Evolutionary conservation across 805 yeast genomes (phyloP).

Genomic region (Yamadazyma tumulicola): DNA sequence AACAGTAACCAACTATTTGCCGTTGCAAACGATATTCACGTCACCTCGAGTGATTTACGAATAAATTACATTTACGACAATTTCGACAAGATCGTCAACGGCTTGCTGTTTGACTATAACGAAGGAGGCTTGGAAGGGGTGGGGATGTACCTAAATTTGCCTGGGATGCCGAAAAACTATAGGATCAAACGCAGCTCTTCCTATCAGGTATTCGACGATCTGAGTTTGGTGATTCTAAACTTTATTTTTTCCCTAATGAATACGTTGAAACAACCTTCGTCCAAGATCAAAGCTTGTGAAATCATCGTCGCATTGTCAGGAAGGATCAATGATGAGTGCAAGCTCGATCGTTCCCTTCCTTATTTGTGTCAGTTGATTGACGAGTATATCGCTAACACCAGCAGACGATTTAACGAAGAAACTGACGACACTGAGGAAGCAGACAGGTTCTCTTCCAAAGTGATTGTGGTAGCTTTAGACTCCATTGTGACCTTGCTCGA

Average conservation of each 20-base stretch:
- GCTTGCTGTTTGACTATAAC: conserved; percentile 21
- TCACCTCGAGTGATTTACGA: conserved; percentile 39
- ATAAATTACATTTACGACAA: conserved; percentile 58
- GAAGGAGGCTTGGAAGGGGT: not conserved
- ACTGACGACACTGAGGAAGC: not conserved
- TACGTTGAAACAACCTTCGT: conserved; percentile 56
- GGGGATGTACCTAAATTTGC: conserved; percentile 39
- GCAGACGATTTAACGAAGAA: conserved; percentile 1
- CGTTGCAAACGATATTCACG: conserved; percentile 14
- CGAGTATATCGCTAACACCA: conserved; percentile 39
- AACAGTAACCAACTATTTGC: conserved; percentile 20
- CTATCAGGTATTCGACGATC: conserved; percentile 19
- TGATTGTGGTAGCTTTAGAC: conserved; percentile 63
- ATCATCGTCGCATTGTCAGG: conserved; percentile 74
- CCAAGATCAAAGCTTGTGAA: conserved; percentile 69
- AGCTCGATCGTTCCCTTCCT: conserved; percentile 82
- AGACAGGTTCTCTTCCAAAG: conserved; percentile 42
- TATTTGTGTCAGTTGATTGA: conserved; percentile 70
- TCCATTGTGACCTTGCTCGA: conserved; percentile 64
- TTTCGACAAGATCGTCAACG: conserved; percentile 43
- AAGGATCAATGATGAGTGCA: conserved; percentile 73
- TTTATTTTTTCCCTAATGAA: conserved; percentile 58
- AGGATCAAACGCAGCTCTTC: conserved; percentile 34
- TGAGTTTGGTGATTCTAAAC: conserved; percentile 55
- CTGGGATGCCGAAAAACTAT: conserved; percentile 49